Conservation (phyloP, 208 protist genomes). For the Leishmania arabica region DNA sequence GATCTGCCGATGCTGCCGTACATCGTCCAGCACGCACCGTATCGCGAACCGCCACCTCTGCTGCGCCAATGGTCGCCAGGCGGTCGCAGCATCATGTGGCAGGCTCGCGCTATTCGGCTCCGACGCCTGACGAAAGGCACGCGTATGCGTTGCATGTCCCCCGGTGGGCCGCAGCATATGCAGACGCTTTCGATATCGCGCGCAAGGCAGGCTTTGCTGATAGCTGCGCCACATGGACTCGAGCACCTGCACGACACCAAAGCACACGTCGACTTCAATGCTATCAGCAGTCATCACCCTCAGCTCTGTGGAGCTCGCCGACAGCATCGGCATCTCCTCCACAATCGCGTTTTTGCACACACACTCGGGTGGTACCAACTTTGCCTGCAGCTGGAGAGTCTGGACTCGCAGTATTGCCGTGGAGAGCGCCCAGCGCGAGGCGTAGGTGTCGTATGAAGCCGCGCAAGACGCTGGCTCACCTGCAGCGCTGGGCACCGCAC, state of each 20-base stretch:
- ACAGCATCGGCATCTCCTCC: slow-evolving; percentile 6
- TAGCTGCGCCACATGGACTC: slow-evolving; percentile 44
- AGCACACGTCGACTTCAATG: slow-evolving; percentile 43
- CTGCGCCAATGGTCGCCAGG: slow-evolving; percentile 12
- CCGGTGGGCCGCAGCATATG: slow-evolving; percentile 34
- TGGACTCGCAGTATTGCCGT: slow-evolving; percentile 17
- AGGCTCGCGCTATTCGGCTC: not conserved
- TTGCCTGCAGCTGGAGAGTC: slow-evolving; percentile 22
- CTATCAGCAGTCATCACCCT: slow-evolving; percentile 12
- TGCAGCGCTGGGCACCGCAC: not conserved
- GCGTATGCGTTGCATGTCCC: not conserved
- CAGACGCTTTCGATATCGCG: slow-evolving; percentile 61
- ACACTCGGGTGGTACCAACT: slow-evolving; percentile 16
- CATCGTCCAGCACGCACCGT: slow-evolving; percentile 31
- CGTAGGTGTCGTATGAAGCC: slow-evolving; percentile 13
- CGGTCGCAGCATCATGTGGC: not conserved
- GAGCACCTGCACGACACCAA: slow-evolving; percentile 54
- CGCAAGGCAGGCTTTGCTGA: slow-evolving; percentile 48
- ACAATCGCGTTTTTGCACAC: slow-evolving; percentile 12
- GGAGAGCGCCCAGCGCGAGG: slow-evolving; percentile 22
- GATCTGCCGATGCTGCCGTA: slow-evolving; percentile 25
- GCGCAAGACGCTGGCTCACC: not conserved
- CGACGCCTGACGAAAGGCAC: not conserved
- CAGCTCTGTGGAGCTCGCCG: slow-evolving; percentile 26
- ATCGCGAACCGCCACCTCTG: slow-evolving; percentile 51